Evolutionary conservation across 441 rosid species (phyloP).

Genomic region (Corymbia calophylla): DNA sequence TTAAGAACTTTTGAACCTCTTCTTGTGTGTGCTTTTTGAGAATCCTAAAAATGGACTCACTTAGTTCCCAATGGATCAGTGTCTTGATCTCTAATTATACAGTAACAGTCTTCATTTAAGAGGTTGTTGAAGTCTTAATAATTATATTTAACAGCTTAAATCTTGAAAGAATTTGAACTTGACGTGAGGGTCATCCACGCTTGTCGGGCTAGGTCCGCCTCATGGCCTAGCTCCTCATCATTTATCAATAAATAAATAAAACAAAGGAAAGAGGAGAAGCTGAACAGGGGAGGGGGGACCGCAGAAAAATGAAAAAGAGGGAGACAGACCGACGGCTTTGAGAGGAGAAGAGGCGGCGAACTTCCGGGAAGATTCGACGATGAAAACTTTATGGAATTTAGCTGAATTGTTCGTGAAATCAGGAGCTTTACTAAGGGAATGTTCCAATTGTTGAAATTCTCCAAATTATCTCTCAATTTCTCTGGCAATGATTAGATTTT

Average conservation of each 20-base stretch:
- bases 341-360: neutral
- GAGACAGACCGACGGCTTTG: neutral
- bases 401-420: neutral
- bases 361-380: neutral
- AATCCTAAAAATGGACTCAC: neutral
- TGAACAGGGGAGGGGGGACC: neutral
- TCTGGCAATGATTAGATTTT: neutral
- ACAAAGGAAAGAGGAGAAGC: neutral
- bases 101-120: neutral
- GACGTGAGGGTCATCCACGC: neutral
- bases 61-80: neutral
- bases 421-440: neutral
- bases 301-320: neutral
- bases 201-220: neutral
- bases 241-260: neutral
- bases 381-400: neutral
- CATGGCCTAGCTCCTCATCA: neutral
- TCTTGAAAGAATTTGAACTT: neutral
- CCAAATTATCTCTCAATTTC: neutral
- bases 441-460: neutral
- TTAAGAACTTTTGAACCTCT: too few species aligned
- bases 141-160: neutral
- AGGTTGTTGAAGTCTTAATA: neutral
- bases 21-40: neutral
- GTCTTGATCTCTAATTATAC: neutral